Percentiles rank a stretch among this genome's conserved stretches.
Conservation (phyloP, 2,329 filamentous ascomycete species). For the Emergomyces pasteurianus region DNA sequence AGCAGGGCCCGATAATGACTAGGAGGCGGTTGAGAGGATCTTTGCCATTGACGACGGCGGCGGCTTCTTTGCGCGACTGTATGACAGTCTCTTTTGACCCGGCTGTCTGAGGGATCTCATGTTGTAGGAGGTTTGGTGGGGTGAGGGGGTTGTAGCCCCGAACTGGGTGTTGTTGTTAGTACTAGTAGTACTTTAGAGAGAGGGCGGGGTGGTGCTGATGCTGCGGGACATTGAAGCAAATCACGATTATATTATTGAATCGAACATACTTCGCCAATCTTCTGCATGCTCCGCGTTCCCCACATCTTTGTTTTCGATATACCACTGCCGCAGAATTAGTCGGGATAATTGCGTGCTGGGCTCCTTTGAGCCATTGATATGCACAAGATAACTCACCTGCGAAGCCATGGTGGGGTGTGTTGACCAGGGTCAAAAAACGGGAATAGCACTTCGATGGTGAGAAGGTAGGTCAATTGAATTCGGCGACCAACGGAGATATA, state of each 20-base stretch:
- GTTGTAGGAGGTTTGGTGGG: constrained; percentile 84
- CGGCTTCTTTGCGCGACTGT: constrained; percentile 47
- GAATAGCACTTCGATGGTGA: background rate
- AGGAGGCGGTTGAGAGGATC: constrained; percentile 48
- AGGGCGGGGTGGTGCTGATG: background rate
- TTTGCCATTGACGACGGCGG: constrained; percentile 48
- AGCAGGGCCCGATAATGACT: constrained; percentile 89
- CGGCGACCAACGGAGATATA: background rate
- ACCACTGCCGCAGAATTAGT: constrained; percentile 43
- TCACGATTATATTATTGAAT: background rate
- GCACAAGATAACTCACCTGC: background rate
- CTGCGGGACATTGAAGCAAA: background rate
- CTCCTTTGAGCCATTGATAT: background rate
- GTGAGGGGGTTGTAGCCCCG: constrained; percentile 89
- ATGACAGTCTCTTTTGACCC: constrained; percentile 43
- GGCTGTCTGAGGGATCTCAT: constrained; percentile 57
- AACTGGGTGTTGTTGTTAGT: constrained; percentile 38
- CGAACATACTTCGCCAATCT: constrained; percentile 66
- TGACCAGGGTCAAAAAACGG: background rate
- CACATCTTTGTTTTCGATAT: constrained; percentile 66
- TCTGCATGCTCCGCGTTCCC: constrained; percentile 63
- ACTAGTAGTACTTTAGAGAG: background rate
- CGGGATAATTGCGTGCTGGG: background rate
- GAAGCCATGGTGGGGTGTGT: background rate
- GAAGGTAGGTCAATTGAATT: background rate